These are phyloP conservation scores for Wallacemonas rigidus DNA, from an alignment of 208 protist species.

Conservation along the genomic window DNA sequence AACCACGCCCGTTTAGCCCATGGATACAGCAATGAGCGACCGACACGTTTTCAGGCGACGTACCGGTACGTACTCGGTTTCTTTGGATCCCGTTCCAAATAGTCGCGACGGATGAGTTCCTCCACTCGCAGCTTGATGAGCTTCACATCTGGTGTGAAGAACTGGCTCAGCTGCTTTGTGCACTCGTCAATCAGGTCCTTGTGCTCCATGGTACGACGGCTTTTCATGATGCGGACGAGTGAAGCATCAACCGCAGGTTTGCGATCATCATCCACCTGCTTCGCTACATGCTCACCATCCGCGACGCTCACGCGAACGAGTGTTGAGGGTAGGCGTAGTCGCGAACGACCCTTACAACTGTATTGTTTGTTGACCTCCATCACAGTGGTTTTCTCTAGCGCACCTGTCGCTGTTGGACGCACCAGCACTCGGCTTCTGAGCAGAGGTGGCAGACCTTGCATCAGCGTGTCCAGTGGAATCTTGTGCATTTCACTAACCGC, in stretches of 20 bases:
- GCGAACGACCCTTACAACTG: conserved; percentile 39
- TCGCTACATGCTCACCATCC: conserved; percentile 42
- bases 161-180: conserved; percentile 55
- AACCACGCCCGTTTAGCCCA: too few species aligned
- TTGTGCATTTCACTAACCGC: conserved; percentile 9
- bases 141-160: conserved; percentile 71
- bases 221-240: conserved; percentile 89
- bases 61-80: conserved; percentile 69
- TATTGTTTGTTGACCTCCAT: conserved; percentile 72
- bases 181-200: conserved; percentile 73
- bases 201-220: conserved; percentile 64
- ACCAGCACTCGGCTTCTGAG: conserved; percentile 45
- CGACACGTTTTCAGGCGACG: conserved; percentile 43
- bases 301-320: conserved; percentile 41
- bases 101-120: conserved; percentile 81
- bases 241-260: conserved; percentile 81
- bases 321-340: conserved; percentile 53
- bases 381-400: conserved; percentile 40
- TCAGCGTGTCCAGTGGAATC: conserved; percentile 45
- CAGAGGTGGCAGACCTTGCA: conserved; percentile 45
- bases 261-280: conserved; percentile 71
- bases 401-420: background rate
- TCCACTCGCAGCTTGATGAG: conserved; percentile 88
- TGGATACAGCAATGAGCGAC: too few species aligned
- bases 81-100: conserved; percentile 72